Evolutionary conservation across 2,329 filamentous ascomycete species (phyloP), one percentile per base, ranked within the genome.

Genomic region (Pestalotiopsis sp.): DNA sequence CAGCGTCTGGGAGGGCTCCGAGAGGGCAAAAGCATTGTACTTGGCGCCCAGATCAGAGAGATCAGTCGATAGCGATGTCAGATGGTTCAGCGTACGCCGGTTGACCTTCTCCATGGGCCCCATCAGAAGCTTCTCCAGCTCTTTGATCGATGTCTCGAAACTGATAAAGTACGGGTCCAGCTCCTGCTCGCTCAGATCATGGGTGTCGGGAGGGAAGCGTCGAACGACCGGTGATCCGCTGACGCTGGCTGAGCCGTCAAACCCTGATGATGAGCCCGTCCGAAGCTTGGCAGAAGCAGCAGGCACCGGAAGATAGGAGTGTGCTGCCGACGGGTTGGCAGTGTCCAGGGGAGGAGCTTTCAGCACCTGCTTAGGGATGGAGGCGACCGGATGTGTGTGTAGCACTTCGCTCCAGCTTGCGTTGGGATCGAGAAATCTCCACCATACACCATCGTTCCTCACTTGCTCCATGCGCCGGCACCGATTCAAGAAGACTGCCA

Each of bases 381-480:
- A 97, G 4, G 94, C 89, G 45, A 97, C 91, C 1, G 96, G 96
- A 74, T 96, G 93, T 4, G 95, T 95, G 80, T 97, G 91, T 6
- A 99, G 83, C n/a, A 99, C 95, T 81, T 99, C 96, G 78, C 89
- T 97, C 95, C 96, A 99, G 88, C 96, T 98, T 27, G 95, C 95
- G 79, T 99, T 98, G 12, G 97, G 96, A 78, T 99, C 96, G 41
- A 99, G 86, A 78, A 99, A 99, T 73, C 94, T 92, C 95, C 95
- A 98, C 90, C 95, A 97, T 31, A 99, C 95, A 2, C 95, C 95
- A 77, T 99, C 96, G 70, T 94, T 93, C 66, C 94, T 88, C 36
- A 99, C 91, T 68, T 95, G 91, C 75, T 95, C 93, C 95, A 98
- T 98, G 71, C 90, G 90, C 72, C 95, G 89, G 81, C 96, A 99